Conservation (phyloP, 495 filamentous ascomycete species). For the Penicillium robsamsonii region DNA sequence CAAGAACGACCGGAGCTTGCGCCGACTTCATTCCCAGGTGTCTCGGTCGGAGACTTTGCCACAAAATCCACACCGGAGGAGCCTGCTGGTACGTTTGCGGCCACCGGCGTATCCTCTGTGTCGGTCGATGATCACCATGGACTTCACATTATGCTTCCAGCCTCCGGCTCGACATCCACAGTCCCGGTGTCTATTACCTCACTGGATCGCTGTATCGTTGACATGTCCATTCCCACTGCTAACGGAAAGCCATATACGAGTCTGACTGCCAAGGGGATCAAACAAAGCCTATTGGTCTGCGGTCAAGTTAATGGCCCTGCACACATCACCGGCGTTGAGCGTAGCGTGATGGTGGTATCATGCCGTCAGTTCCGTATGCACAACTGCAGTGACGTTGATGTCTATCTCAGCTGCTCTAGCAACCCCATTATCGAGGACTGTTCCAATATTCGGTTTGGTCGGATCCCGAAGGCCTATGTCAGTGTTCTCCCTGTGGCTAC, state of each 20-base stretch:
- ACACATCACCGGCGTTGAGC: constrained; percentile 73
- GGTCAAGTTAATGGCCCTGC: constrained; percentile 74
- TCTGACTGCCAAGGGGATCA: constrained; percentile 68
- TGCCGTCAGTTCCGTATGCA: constrained; percentile 90
- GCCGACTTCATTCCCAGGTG: constrained; percentile 38
- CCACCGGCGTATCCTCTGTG: constrained; percentile 50
- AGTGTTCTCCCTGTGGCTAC: constrained; percentile 27
- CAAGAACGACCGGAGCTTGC: constrained; percentile 35
- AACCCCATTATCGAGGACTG: constrained; percentile 95
- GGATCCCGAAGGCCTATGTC: constrained; percentile 67
- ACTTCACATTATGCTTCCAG: constrained; percentile 67
- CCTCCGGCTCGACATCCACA: constrained; percentile 61
- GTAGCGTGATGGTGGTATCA: constrained; percentile 71
- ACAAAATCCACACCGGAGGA: constrained; percentile 20
- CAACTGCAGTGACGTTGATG: constrained; percentile 69
- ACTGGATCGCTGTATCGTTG: constrained; percentile 70
- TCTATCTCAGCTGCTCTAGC: constrained; percentile 79
- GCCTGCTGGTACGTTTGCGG: constrained; percentile 21
- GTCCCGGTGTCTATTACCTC: constrained; percentile 71
- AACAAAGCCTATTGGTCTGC: constrained; percentile 66
- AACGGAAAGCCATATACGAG: constrained; percentile 67
- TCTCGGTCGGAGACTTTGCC: constrained; percentile 19
- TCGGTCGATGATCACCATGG: constrained; percentile 60
- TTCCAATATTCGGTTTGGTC: constrained; percentile 70
- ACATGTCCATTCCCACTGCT: constrained; percentile 68